Conservation (phyloP, 257 asterid genomes). For the Agastache rugosa region DNA sequence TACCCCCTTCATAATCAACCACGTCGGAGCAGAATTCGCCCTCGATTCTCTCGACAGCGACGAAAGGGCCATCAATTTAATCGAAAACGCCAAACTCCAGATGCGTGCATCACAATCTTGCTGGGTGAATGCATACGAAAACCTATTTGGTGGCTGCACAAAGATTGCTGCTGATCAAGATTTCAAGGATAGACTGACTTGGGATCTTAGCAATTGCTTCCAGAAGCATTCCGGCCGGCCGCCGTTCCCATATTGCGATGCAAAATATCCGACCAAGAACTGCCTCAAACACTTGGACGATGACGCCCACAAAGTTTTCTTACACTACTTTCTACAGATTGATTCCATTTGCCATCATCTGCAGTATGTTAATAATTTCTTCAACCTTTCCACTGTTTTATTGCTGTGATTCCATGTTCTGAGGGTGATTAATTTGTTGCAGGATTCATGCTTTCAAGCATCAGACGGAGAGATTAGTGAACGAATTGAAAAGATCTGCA, state of each 20-base stretch:
- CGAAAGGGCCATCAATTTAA: constrained; percentile 41
- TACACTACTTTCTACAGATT: constrained; percentile 58
- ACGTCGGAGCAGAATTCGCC: constrained; percentile 54
- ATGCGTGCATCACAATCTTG: constrained; percentile 53
- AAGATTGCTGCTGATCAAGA: constrained; percentile 56
- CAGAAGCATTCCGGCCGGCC: constrained; percentile 56
- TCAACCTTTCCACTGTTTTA: no score
- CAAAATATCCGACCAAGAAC: constrained; percentile 38
- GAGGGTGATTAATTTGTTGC: neutral
- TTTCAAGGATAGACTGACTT: constrained; percentile 55
- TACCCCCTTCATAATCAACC: neutral
- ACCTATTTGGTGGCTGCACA: constrained; percentile 54
- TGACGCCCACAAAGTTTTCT: constrained; percentile 45
- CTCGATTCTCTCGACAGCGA: constrained; percentile 47
- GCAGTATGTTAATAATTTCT: constrained; percentile 41
- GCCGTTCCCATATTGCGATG: constrained; percentile 52
- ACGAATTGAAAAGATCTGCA: constrained; percentile 56
- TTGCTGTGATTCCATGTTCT: no score
- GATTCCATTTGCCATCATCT: constrained; percentile 68
- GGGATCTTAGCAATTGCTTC: constrained; percentile 73
- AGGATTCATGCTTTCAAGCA: constrained; percentile 62
- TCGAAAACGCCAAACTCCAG: constrained; percentile 44
- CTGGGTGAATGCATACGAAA: constrained; percentile 57
- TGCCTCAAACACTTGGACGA: constrained; percentile 52
- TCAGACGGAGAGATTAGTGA: constrained; percentile 66